Base-by-base conservation (phyloP, 345 rosid species). In the Erucastrum elatum region DNA sequence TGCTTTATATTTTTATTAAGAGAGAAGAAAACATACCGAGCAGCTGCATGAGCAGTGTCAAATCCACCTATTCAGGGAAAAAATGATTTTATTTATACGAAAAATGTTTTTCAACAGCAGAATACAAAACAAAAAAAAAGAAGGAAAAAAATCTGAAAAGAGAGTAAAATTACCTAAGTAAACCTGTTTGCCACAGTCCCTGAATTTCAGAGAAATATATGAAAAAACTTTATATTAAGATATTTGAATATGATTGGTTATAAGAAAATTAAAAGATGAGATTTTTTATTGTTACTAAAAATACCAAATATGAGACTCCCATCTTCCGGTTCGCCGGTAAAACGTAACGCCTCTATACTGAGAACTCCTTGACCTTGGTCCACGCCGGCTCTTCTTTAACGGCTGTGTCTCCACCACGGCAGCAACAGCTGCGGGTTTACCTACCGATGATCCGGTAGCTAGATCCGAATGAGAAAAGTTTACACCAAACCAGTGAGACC, bases 41-140 rank as follows among this genome's bases (percentile, higher is more conserved):
- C 99, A 83, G 99, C 99, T 83, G 97, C 96, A 87, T 89, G 99
- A 85, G 99, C 98, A 58, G 99, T 93, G 96, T 95, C 99, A 81
- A 95, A 95, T 86, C 99, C 99, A 87, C 99, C 99, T 95, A 81
- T 74, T 74, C 69, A 79, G 8, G 64, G n/a, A 27, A 61, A 72
- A 12, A 25, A 29, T 72, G 13, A 64, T 63, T 72, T 72, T 8
- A 2, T 21, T 56, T 8, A 8, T 17, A 7, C 66, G 10, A 44
- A 13, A 13, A 16, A 79, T 30, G 25, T 72, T 31, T 37, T 55
- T 33, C 55, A 37, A 75, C 13, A 63, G 0, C 27, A 72, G 1
- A 15, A 64, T 68, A 35, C 6, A 8, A n/a, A 31, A n/a, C 21
- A 21, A 21, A 21, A 21, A 21, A 63, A 25, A 21, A 17, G 8